phyloP scores from a whole-genome alignment of 805 yeast species.

The Ogataea methylovora region DNA sequence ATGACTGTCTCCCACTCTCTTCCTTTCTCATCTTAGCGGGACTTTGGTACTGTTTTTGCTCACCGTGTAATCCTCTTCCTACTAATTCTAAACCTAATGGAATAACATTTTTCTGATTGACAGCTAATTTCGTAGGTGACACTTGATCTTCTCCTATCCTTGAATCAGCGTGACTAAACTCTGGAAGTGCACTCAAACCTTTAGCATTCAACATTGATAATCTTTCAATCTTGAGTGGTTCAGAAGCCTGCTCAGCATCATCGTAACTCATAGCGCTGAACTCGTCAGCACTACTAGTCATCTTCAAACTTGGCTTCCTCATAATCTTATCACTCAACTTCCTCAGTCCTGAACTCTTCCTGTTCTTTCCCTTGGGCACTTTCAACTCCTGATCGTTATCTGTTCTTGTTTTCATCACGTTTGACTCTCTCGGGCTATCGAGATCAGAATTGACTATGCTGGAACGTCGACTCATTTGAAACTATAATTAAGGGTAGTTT shows the following conservation, averaged over 20 bases:
- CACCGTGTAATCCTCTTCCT: conserved; percentile 18
- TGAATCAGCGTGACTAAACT: background rate
- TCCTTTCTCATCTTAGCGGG: too few relatives aligned
- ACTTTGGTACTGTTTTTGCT: conserved; percentile 1
- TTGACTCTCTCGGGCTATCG: too few relatives aligned
- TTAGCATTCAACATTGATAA: conserved; percentile 2
- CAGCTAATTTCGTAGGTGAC: conserved; percentile 9
- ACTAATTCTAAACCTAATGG: conserved; percentile 23
- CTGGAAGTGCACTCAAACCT: background rate
- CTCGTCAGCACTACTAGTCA: background rate
- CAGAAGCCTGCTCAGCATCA: conserved; percentile 1
- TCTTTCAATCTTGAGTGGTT: conserved; percentile 6
- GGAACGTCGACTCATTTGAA: too few relatives aligned
- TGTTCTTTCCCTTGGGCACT: background rate
- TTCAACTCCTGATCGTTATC: too few relatives aligned
- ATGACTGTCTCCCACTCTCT: too few relatives aligned
- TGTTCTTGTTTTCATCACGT: too few relatives aligned
- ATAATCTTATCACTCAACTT: conserved; percentile 9
- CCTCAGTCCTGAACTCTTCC: conserved; percentile 7
- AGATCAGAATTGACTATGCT: too few relatives aligned
- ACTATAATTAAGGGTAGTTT: too few relatives aligned
- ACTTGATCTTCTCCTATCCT: background rate
- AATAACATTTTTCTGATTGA: conserved; percentile 17
- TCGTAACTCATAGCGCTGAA: conserved; percentile 3
- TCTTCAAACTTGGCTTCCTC: conserved; percentile 1